Evolutionary conservation across 164 flowering plant species (phyloP), one percentile per base, ranked within the genome.

Genomic region (Saururus chinensis): DNA sequence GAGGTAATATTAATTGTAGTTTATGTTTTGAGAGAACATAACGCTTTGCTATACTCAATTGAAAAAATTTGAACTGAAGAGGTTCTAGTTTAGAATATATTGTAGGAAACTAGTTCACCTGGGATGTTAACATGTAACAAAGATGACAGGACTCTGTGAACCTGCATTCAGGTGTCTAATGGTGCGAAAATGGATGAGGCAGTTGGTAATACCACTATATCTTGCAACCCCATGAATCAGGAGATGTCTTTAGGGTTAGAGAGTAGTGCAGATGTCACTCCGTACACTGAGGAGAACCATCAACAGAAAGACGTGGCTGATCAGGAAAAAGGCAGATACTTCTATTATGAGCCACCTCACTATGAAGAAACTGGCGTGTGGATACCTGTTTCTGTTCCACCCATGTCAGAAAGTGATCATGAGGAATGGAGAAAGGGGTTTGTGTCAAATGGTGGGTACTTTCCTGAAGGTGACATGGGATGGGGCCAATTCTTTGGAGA

Each of bases 321-420:
- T 51, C 70, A 75, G 66, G 82, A 72, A 56, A 76, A 35, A 16
- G 82, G 85, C 19, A 91, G 77, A 63, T 87, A 77, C 71, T 90
- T 95, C 53, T 81, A 65, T 57, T 95, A 90, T 70, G 99, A 84
- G 25, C 24, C 83, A 0, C 99, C 97, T 37, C 81, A 79, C 58
- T 75, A 66, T 61, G 99, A 88, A 72, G 97, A 88, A 70, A 95
- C 96, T 54, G 99, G 99, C 30, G 64, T 68, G 48, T 91, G 99
- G 97, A 91, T 95, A 73, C 99, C 99, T 56, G 95, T 95, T 59
- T 95, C 99, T 42, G 87, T 91, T 62, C 97, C 99, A 22, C 96
- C 99, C 40, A 82, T 95, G 97, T 72, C 78, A 1, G 91, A 87
- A 73, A 76, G 75, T 51, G 88, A 80, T 35, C 87, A 73, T 54